Evolutionary conservation across 2,329 filamentous ascomycete genomes (phyloP).

Genomic region (Aaosphaeria arxii): DNA sequence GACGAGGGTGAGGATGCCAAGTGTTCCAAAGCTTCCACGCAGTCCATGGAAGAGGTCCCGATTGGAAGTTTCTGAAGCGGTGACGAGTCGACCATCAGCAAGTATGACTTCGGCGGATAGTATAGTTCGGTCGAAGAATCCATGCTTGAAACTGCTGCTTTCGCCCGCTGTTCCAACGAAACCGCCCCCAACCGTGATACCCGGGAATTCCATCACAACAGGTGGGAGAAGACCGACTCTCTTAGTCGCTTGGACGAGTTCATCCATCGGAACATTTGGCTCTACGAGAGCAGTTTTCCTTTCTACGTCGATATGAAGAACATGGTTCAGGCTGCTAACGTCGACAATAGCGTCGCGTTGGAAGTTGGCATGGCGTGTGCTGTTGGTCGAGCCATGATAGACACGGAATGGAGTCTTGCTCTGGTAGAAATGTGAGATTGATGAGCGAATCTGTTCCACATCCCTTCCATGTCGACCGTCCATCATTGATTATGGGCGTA

Average conservation of each 20-base stretch:
- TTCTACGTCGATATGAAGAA: conserved; percentile 57
- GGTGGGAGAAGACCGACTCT: conserved; percentile 56
- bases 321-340: conserved; percentile 60
- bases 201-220: conserved; percentile 70
- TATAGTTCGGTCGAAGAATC: conserved; percentile 64
- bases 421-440: conserved; percentile 17
- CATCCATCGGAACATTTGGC: conserved; percentile 68
- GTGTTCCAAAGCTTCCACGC: conserved; percentile 57
- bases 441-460: conserved; percentile 18
- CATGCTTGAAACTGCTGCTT: conserved; percentile 64
- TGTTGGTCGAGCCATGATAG: conserved; percentile 75
- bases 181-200: conserved; percentile 66
- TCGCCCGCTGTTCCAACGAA: conserved; percentile 67
- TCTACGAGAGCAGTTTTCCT: conserved; percentile 60
- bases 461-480: conserved; percentile 1
- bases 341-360: conserved; percentile 52
- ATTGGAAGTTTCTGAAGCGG: conserved; percentile 45
- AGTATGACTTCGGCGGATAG: conserved; percentile 63
- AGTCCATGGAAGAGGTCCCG: conserved; percentile 58
- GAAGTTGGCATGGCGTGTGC: conserved; percentile 57
- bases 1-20: conserved; percentile 60
- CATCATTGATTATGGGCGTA: neutral
- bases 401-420: conserved; percentile 56
- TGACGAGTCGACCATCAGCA: conserved; percentile 54
- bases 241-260: conserved; percentile 56